Base-by-base conservation (phyloP, 164 flowering plant genomes). In the Warburgia ugandensis region DNA sequence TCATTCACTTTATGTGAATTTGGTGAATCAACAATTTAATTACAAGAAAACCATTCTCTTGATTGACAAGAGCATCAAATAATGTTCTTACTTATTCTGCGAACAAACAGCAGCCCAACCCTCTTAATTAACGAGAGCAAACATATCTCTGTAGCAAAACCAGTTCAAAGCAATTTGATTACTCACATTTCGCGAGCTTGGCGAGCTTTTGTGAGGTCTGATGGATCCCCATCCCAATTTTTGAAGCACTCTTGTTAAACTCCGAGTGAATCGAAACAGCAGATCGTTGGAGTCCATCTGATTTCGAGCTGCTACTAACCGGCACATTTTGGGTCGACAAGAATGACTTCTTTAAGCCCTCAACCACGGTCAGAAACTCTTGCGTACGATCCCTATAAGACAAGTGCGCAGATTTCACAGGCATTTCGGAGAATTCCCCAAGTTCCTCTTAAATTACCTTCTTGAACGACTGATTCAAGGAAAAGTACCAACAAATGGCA, bases 131-230 rank as follows among this genome's bases (percentile, higher is more conserved):
- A n/a, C n/a, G n/a, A n/a, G n/a, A n/a, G n/a, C n/a, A n/a, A n/a
- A n/a, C n/a, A n/a, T n/a, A n/a, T n/a, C n/a, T n/a, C n/a, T n/a
- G n/a, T n/a, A n/a, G n/a, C n/a, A n/a, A n/a, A n/a, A n/a, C n/a
- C n/a, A n/a, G n/a, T n/a, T n/a, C 33, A 25, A 10, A 6, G 31
- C 29, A 33, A 46, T 19, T 23, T 29, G 27, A 30, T 28, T n/a
- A 70, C 96, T 76, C 58, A 92, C 98, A 75, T 72, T 92, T 76
- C 0, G 96, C 89, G 27, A 92, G 90, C 72, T 92, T 92, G 8
- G 91, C 56, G 1, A 92, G 83, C 73, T 92, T 88, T 70, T 85
- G 89, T 17, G 96, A 92, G 0, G 99, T 86, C 73, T 86, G 95
- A 49, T 92, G 94, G 19, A 86, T 92, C 32, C 86, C 99, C 38